These are phyloP conservation scores for Styphnolobium japonicum DNA, from an alignment of 306 rosid species.

Conservation along the genomic window DNA sequence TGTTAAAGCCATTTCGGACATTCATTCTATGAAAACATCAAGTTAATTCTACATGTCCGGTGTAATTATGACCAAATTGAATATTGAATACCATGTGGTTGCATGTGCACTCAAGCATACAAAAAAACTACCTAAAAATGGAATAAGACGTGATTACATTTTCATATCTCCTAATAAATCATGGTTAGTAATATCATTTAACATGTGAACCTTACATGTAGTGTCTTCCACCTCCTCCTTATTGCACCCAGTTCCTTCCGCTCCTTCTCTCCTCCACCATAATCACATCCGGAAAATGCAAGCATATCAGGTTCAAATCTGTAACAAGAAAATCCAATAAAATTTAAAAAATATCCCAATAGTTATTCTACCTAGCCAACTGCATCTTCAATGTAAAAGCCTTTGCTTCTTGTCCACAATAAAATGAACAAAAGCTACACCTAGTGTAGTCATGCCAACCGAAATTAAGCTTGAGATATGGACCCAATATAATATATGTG, in stretches of 20 bases:
- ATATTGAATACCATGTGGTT: not conserved
- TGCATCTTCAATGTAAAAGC: slow-evolving; percentile 5
- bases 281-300: slow-evolving; percentile 97
- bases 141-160: not conserved
- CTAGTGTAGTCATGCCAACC: not conserved
- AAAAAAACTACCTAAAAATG: not conserved
- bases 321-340: slow-evolving; percentile 26
- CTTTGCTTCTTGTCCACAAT: not conserved
- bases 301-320: slow-evolving; percentile 99
- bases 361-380: not conserved
- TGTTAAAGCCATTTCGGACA: not conserved
- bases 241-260: slow-evolving; percentile 75
- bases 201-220: slow-evolving; percentile 65
- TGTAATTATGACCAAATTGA: not conserved
- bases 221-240: slow-evolving; percentile 96
- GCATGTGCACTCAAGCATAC: not conserved
- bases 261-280: slow-evolving; percentile 98
- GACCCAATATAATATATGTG: not conserved
- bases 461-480: not conserved
- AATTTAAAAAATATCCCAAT: slow-evolving; percentile 22
- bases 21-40: slow-evolving; percentile 15
- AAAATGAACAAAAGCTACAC: not conserved
- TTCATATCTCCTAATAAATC: not conserved
- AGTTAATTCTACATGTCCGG: not conserved
- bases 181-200: slow-evolving; percentile 18